These are phyloP conservation scores for Endocladia muricata DNA, from an alignment of 31 red algal genomes.

Conservation along the genomic window DNA sequence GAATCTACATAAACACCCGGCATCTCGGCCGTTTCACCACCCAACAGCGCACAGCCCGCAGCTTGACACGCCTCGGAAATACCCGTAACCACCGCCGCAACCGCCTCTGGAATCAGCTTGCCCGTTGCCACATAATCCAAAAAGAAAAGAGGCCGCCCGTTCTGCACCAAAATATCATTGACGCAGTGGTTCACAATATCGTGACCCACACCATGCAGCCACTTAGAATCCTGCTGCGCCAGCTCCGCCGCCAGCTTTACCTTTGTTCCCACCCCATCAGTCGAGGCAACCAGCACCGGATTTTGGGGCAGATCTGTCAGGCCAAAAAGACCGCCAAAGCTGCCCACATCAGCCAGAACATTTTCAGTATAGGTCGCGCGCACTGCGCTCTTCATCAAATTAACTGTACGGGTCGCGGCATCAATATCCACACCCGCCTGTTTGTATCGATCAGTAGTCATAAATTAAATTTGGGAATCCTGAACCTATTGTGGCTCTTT, in stretches of 20 bases:
- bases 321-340: neutral
- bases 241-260: neutral
- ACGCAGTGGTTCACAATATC: neutral
- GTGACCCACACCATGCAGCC: neutral
- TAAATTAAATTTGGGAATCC: too few species aligned
- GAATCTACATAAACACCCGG: neutral
- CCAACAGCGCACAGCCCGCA: neutral
- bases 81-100: neutral
- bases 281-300: neutral
- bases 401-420: neutral
- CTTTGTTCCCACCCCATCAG: conserved; percentile 7
- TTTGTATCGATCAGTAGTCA: too few species aligned
- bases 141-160: neutral
- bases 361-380: neutral
- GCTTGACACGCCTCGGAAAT: neutral
- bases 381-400: neutral
- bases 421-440: neutral
- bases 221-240: too few species aligned
- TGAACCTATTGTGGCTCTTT: too few species aligned
- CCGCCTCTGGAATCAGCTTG: neutral
- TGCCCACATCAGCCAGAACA: neutral
- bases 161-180: neutral
- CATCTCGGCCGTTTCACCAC: conserved; percentile 15
- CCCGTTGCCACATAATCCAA: neutral
- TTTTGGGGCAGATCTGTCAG: neutral